These are phyloP conservation scores for Hamamelis virginiana DNA, from an alignment of 164 flowering plant species.

Conservation along the genomic window DNA sequence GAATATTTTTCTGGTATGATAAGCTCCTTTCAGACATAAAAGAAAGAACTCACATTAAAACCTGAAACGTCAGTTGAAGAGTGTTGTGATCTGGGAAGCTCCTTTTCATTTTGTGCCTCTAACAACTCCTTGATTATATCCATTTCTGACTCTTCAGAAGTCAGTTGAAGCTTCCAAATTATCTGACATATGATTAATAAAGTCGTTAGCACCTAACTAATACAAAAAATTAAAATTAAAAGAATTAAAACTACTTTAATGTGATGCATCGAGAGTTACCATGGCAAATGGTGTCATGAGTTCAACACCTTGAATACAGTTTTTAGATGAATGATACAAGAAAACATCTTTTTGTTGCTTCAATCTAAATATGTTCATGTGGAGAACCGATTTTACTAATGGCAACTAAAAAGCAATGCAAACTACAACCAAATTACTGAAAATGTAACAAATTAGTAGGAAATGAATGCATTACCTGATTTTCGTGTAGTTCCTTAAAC, in stretches of 20 bases:
- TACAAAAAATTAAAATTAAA: too few species aligned
- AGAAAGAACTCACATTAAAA: constrained; percentile 13
- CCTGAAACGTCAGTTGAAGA: background rate
- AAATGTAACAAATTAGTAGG: background rate
- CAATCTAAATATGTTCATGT: background rate
- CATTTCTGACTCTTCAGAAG: constrained; percentile 24
- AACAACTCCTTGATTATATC: constrained; percentile 30
- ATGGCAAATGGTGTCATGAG: background rate
- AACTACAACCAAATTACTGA: background rate
- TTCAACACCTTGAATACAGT: background rate
- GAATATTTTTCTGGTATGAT: background rate
- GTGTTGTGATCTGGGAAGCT: background rate
- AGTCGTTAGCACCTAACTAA: background rate
- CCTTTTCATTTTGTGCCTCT: constrained; percentile 4
- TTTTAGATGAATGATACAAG: background rate
- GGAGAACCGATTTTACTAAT: background rate
- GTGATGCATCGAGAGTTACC: background rate
- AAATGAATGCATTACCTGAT: constrained; percentile 28
- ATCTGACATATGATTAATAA: constrained; percentile 23
- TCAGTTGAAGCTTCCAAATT: constrained; percentile 31
- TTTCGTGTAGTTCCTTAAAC: constrained; percentile 30
- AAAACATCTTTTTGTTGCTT: background rate
- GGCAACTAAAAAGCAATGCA: background rate
- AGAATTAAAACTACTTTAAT: too few species aligned
- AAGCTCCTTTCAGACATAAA: background rate